Evolutionary conservation across 2,329 filamentous ascomycete species (phyloP).

Genomic region (Colletotrichum noveboracense): DNA sequence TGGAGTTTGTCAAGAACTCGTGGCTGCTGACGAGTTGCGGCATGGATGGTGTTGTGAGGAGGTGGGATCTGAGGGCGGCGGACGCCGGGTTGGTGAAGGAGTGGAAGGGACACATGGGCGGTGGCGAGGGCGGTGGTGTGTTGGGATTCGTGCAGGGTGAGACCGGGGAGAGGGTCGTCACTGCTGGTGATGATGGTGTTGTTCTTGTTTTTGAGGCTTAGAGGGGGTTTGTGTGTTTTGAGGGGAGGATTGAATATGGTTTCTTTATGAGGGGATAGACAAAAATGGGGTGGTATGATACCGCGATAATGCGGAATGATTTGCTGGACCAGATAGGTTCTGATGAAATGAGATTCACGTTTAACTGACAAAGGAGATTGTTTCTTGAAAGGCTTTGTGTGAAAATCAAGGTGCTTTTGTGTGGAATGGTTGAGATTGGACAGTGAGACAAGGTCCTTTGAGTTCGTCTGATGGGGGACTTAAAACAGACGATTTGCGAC

Average conservation of each 20-base stretch:
- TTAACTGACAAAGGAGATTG: background rate
- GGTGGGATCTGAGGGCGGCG: constrained; percentile 81
- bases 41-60: constrained; percentile 87
- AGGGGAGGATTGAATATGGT: background rate
- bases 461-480: background rate
- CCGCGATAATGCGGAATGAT: background rate
- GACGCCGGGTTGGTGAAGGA: constrained; percentile 76
- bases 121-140: constrained; percentile 86
- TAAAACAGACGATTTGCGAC: background rate
- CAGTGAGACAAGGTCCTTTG: background rate
- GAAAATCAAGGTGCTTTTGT: background rate
- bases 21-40: constrained; percentile 87
- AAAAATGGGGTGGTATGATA: background rate
- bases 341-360: background rate
- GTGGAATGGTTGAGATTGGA: background rate
- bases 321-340: background rate
- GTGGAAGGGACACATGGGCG: constrained; percentile 88
- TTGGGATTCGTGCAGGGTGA: constrained; percentile 88
- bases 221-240: constrained; percentile 4
- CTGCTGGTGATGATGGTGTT: constrained; percentile 86
- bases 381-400: background rate
- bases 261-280: background rate
- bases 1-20: constrained; percentile 76
- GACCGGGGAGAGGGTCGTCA: constrained; percentile 77
- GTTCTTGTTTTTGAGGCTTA: constrained; percentile 70